A percentile compares a stretch with the other conserved stretches of the same genome.
Conservation (phyloP, 192 early-diverging fungal genomes). For the Coemansia sp. region DNA sequence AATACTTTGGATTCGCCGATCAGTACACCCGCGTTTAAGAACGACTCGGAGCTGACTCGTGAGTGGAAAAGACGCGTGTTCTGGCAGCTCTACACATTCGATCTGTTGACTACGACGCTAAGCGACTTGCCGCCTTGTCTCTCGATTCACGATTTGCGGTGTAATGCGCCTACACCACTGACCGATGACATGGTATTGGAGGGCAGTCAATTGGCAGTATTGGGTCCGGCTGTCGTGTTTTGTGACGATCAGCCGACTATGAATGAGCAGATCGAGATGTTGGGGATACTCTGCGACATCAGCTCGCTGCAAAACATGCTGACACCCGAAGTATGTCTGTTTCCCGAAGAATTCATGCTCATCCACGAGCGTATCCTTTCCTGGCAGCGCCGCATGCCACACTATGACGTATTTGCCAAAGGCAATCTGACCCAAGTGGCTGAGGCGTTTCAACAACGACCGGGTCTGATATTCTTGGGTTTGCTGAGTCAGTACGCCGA, state of each 20-base stretch:
- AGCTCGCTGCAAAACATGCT: conserved; percentile 33
- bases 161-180: conserved; percentile 31
- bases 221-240: conserved; percentile 47
- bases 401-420: conserved; percentile 22
- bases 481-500: conserved; percentile 44
- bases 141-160: conserved; percentile 34
- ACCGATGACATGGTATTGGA: not conserved
- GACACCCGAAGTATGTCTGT: conserved; percentile 35
- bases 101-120: conserved; percentile 39
- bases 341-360: conserved; percentile 24
- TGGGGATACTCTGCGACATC: conserved; percentile 46
- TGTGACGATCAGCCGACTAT: conserved; percentile 40
- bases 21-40: conserved; percentile 28
- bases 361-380: conserved; percentile 22
- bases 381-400: conserved; percentile 36
- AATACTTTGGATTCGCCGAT: conserved; percentile 52
- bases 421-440: conserved; percentile 24
- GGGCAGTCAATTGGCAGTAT: not conserved
- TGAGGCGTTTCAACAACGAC: conserved; percentile 7
- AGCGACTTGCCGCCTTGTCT: conserved; percentile 47
- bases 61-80: conserved; percentile 59
- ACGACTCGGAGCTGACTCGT: conserved; percentile 29
- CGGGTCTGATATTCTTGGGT: conserved; percentile 28
- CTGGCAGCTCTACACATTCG: conserved; percentile 55
- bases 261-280: conserved; percentile 35